These are phyloP conservation scores for Camelina hispida DNA, from an alignment of 345 rosid species.

Conservation along the genomic window DNA sequence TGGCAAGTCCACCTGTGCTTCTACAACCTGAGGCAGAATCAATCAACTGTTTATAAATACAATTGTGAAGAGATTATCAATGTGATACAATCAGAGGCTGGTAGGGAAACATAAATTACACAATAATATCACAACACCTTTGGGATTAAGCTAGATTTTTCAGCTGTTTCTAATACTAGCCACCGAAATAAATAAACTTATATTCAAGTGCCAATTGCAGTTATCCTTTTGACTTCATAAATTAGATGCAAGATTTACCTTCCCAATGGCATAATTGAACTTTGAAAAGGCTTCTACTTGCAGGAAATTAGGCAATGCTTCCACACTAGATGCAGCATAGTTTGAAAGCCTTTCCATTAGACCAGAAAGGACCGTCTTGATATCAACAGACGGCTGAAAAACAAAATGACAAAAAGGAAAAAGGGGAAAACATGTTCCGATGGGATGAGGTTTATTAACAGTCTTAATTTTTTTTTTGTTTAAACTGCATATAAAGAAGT, in stretches of 20 bases:
- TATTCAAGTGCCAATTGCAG: not conserved
- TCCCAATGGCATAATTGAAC: constrained; percentile 92
- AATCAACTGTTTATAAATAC: constrained; percentile 16
- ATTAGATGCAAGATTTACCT: constrained; percentile 54
- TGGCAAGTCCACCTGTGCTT: constrained; percentile 91
- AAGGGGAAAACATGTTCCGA: constrained; percentile 34
- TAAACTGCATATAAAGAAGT: constrained; percentile 13
- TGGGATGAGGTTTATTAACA: constrained; percentile 19
- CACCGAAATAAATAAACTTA: constrained; percentile 22
- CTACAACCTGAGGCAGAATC: constrained; percentile 70
- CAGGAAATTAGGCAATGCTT: constrained; percentile 92
- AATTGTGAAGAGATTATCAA: constrained; percentile 14
- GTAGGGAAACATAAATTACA: constrained; percentile 5
- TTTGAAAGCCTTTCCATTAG: constrained; percentile 98
- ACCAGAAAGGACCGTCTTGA: constrained; percentile 91
- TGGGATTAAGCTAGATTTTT: constrained; percentile 7
- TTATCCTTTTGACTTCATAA: constrained; percentile 20
- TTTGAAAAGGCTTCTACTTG: constrained; percentile 98
- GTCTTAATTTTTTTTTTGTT: not conserved
- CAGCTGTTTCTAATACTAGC: constrained; percentile 19
- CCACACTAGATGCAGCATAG: constrained; percentile 91
- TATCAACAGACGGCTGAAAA: constrained; percentile 89
- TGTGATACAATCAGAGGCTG: constrained; percentile 11
- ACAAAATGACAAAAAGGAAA: constrained; percentile 30
- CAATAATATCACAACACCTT: not conserved